phyloP scores from a whole-genome alignment of 495 filamentous ascomycete genomes.

The Penicillium bovifimosum region DNA sequence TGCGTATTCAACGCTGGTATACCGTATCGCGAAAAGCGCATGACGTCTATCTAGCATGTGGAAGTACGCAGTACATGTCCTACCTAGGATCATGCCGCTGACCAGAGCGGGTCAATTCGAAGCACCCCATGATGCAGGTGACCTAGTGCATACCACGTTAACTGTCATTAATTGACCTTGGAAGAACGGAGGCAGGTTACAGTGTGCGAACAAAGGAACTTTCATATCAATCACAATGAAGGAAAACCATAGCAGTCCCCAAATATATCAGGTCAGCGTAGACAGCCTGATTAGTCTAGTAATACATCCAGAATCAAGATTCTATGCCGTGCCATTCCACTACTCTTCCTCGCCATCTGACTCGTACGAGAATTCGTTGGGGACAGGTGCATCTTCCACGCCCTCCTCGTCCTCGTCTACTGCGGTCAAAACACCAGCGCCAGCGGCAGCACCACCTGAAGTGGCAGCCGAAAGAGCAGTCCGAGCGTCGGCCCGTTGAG shows the following conservation, averaged over 20 bases:
- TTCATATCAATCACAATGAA: constrained; percentile 11
- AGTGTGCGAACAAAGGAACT: constrained; percentile 2
- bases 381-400: constrained; percentile 72
- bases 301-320: constrained; percentile 39
- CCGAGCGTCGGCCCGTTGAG: constrained; percentile 35
- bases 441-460: constrained; percentile 21
- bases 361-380: constrained; percentile 81
- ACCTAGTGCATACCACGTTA: neutral
- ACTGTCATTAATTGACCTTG: no score
- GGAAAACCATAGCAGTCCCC: constrained; percentile 5
- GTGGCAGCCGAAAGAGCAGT: constrained; percentile 42
- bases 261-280: constrained; percentile 20
- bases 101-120: neutral
- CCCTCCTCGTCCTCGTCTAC: constrained; percentile 82
- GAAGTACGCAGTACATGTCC: neutral
- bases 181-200: neutral
- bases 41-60: neutral
- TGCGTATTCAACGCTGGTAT: neutral
- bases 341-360: constrained; percentile 63
- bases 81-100: neutral
- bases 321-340: constrained; percentile 25
- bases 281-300: constrained; percentile 40
- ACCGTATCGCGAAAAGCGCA: neutral
- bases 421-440: constrained; percentile 73
- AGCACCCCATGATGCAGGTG: neutral